These are phyloP conservation scores for Micractinium sp. DNA, from an alignment of 139 green algal genomes.

Conservation along the genomic window DNA sequence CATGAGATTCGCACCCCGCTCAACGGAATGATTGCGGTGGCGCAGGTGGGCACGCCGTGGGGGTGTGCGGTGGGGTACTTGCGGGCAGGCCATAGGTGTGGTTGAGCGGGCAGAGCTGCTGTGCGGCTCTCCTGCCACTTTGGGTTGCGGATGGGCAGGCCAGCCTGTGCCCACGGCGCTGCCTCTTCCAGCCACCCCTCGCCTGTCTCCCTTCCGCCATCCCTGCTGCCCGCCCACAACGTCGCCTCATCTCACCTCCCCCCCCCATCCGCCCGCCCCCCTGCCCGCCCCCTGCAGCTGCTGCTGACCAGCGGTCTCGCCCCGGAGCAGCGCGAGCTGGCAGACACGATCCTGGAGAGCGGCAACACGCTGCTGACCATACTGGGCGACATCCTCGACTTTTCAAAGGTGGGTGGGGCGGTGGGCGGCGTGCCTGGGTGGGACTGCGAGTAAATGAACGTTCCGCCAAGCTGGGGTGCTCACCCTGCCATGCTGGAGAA, in stretches of 20 bases:
- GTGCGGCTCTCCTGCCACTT: too few relatives aligned
- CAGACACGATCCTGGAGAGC: constrained; percentile 55
- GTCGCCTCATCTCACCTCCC: neutral
- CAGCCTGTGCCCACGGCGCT: too few relatives aligned
- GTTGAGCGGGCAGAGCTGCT: too few relatives aligned
- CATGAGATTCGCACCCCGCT: constrained; percentile 79
- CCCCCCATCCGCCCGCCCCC: neutral
- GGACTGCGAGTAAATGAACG: too few relatives aligned
- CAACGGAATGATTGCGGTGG: constrained; percentile 73
- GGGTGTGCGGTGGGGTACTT: too few relatives aligned
- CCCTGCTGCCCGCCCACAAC: neutral
- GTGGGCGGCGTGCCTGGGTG: too few relatives aligned
- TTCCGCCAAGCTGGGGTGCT: too few relatives aligned
- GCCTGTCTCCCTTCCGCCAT: too few relatives aligned
- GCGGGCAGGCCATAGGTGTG: too few relatives aligned
- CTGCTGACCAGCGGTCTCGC: constrained; percentile 57
- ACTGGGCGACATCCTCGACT: constrained; percentile 69
- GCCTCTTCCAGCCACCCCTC: too few relatives aligned
- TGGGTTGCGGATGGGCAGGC: too few relatives aligned
- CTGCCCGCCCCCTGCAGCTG: constrained; percentile 43
- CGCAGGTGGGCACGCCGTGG: neutral
- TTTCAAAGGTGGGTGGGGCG: constrained; percentile 49
- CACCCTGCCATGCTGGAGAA: too few relatives aligned
- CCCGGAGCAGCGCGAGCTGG: constrained; percentile 66
- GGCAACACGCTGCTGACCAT: constrained; percentile 65